Percentiles rank a stretch among this genome's conserved stretches.
Evolutionary conservation across 192 early-diverging fungal genomes (phyloP).

Genomic region (Thoreauomyces humboldtii): DNA sequence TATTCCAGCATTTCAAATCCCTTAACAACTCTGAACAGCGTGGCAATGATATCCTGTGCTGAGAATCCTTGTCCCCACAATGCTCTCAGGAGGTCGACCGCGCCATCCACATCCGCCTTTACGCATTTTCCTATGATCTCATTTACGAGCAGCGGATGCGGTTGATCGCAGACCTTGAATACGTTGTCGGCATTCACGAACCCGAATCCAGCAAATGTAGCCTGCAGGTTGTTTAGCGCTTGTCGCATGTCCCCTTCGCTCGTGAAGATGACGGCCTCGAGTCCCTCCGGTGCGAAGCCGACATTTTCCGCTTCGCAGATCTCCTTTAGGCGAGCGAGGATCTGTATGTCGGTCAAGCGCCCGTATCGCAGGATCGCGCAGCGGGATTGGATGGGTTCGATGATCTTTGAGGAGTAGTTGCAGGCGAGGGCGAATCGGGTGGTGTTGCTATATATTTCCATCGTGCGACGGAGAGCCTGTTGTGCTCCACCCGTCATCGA

Average conservation of each 20-base stretch:
- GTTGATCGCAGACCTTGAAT: slow-evolving; percentile 97
- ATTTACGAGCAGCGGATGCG: slow-evolving; percentile 80
- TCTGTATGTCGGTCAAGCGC: slow-evolving; percentile 73
- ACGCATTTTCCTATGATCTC: slow-evolving; percentile 74
- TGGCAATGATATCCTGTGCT: slow-evolving; percentile 86
- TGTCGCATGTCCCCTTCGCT: slow-evolving; percentile 99
- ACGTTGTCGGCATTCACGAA: slow-evolving; percentile 86
- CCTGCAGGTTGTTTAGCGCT: slow-evolving; percentile 94
- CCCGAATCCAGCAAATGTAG: slow-evolving; percentile 83
- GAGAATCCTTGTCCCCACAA: slow-evolving; percentile 86
- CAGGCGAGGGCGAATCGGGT: slow-evolving; percentile 97
- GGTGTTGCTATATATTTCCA: slow-evolving; percentile 95
- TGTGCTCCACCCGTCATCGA: slow-evolving; percentile 96
- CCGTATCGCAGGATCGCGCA: slow-evolving; percentile 89
- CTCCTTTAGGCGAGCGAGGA: slow-evolving; percentile 76
- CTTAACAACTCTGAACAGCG: slow-evolving; percentile 89
- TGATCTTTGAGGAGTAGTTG: slow-evolving; percentile 94
- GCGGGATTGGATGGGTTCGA: slow-evolving; percentile 95
- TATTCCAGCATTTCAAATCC: slow-evolving; percentile 69
- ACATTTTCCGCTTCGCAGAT: slow-evolving; percentile 84
- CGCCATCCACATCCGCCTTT: slow-evolving; percentile 66
- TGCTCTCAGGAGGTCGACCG: slow-evolving; percentile 62
- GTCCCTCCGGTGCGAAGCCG: slow-evolving; percentile 79
- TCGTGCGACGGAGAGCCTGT: slow-evolving; percentile 94
- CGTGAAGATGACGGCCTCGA: slow-evolving; percentile 93